A percentile compares a stretch with the other conserved stretches of the same genome.
These are phyloP conservation scores for Thelephora terrestris DNA, from an alignment of 1,284 basidiomycete genomes.

Conservation along the genomic window DNA sequence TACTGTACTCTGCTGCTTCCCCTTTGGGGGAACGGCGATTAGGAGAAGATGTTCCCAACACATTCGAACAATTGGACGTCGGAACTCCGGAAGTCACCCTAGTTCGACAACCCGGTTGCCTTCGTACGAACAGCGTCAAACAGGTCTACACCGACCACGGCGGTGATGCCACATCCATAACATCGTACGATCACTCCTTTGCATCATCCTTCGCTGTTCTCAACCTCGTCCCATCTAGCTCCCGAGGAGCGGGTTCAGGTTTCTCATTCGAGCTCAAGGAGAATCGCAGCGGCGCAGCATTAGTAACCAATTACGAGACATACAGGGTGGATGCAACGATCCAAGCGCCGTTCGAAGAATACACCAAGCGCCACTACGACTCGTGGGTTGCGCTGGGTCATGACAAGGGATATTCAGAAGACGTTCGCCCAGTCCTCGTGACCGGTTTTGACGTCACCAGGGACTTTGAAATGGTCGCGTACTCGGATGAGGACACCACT, in stretches of 20 bases:
- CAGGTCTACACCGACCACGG: not conserved
- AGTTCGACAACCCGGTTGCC: not conserved
- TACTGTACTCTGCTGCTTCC: slow-evolving; percentile 1
- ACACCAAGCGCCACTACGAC: slow-evolving; percentile 3
- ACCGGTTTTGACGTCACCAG: slow-evolving; percentile 6
- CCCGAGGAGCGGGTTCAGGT: not conserved
- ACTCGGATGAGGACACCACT: not conserved
- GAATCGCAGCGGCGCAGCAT: slow-evolving; percentile 4
- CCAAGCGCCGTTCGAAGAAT: slow-evolving; percentile 1
- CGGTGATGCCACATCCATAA: not conserved
- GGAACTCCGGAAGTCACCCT: not conserved
- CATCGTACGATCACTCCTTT: not conserved
- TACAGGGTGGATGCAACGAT: not conserved
- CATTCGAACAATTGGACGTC: slow-evolving; percentile 1
- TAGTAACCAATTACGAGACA: slow-evolving; percentile 4
- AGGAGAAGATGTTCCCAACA: slow-evolving; percentile 2
- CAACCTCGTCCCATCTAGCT: too few species aligned
- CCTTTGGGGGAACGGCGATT: not conserved
- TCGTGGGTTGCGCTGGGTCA: slow-evolving; percentile 6
- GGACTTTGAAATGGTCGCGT: too few species aligned
- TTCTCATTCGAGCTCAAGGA: slow-evolving; percentile 1
- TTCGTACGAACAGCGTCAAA: not conserved
- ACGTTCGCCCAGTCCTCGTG: slow-evolving; percentile 4
- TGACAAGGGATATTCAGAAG: slow-evolving; percentile 1
- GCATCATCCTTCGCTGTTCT: too few species aligned